Conservation (phyloP, 2,329 filamentous ascomycete genomes). For the Xylaria sp. region DNA sequence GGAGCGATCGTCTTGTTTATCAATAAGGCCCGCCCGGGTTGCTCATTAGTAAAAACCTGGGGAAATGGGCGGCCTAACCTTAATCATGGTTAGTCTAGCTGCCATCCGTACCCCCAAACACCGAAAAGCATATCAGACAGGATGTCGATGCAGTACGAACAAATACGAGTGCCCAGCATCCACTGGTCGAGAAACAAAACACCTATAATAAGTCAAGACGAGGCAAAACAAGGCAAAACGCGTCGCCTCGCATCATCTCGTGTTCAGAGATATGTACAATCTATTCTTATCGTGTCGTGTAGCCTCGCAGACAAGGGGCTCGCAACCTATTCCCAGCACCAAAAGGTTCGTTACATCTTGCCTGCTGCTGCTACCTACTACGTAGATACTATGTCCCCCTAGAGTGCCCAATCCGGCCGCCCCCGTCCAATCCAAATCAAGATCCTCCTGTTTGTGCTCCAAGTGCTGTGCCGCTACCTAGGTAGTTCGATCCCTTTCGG, state of each 20-base stretch:
- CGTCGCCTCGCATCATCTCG: constrained; percentile 9
- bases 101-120: constrained; percentile 4
- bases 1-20: not conserved
- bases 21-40: not conserved
- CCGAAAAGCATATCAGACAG: constrained; percentile 10
- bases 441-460: constrained; percentile 18
- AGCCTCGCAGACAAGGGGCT: constrained; percentile 8
- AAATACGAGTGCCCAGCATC: not conserved
- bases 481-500: constrained; percentile 34
- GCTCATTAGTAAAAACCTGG: constrained; percentile 24
- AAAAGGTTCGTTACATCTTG: constrained; percentile 23
- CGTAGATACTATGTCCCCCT: too few relatives aligned
- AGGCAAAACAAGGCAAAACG: constrained; percentile 4
- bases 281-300: constrained; percentile 8
- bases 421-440: constrained; percentile 16
- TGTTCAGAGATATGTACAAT: not conserved
- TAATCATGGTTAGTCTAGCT: constrained; percentile 1
- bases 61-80: constrained; percentile 21
- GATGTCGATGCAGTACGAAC: not conserved
- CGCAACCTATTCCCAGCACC: not conserved
- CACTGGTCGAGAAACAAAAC: not conserved
- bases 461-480: constrained; percentile 21
- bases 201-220: not conserved
- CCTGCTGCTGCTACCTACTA: not conserved
- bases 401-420: constrained; percentile 16